Conservation (phyloP, 2,329 filamentous ascomycete genomes). For the Lachnum nothofagi region DNA sequence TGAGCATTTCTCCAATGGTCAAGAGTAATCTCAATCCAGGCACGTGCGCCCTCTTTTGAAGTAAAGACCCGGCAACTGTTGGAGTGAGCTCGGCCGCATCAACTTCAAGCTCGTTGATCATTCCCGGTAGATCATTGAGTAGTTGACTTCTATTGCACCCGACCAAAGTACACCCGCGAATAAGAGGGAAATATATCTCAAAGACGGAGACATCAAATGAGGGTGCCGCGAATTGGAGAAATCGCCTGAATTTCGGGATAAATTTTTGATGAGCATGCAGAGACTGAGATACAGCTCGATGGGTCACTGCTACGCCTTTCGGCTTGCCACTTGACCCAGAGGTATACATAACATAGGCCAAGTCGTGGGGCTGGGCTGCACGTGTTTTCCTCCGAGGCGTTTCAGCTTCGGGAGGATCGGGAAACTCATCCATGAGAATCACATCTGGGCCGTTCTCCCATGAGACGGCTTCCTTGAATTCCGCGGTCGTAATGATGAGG, state of each 20-base stretch:
- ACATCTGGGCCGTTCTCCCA: constrained; percentile 33
- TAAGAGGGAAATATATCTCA: constrained; percentile 86
- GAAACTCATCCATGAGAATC: constrained; percentile 39
- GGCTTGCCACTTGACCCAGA: constrained; percentile 84
- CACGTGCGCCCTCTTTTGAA: constrained; percentile 61
- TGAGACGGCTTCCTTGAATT: constrained; percentile 39
- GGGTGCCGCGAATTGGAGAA: constrained; percentile 86
- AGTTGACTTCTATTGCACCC: constrained; percentile 64
- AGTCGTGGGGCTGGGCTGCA: constrained; percentile 21
- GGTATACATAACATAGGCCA: constrained; percentile 92
- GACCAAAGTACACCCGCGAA: constrained; percentile 67
- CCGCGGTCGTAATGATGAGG: constrained; percentile 59
- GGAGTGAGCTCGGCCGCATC: constrained; percentile 88
- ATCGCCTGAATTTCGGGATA: constrained; percentile 70
- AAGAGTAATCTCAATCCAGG: constrained; percentile 67
- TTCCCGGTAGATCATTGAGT: constrained; percentile 67
- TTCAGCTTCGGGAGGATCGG: constrained; percentile 5
- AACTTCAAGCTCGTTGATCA: constrained; percentile 60
- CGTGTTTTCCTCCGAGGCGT: constrained; percentile 5
- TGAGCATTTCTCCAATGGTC: constrained; percentile 93
- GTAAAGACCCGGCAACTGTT: constrained; percentile 73
- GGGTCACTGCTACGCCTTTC: constrained; percentile 81
- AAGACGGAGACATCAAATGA: constrained; percentile 95
- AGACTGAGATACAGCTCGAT: constrained; percentile 74
- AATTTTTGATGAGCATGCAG: constrained; percentile 74